These are phyloP conservation scores for Daldinia decipiens DNA, from an alignment of 495 filamentous ascomycete genomes.

Conservation along the genomic window DNA sequence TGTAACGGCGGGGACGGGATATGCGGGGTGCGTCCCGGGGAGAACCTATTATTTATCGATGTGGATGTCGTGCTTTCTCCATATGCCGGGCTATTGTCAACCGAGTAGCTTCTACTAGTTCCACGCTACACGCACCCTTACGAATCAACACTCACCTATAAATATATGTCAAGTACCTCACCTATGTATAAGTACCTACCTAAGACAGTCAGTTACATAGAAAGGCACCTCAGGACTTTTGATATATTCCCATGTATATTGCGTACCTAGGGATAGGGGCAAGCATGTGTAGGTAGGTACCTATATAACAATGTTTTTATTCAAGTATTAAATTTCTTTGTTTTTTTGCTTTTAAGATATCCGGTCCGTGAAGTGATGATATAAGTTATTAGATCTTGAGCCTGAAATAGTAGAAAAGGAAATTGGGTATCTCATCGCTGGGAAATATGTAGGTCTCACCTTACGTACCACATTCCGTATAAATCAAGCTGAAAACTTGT, in stretches of 20 bases:
- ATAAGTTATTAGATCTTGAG: neutral
- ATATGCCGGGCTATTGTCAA: conserved; percentile 27
- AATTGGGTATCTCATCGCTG: conserved; percentile 23
- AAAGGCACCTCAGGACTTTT: no score
- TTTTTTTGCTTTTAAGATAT: neutral
- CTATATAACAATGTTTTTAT: neutral
- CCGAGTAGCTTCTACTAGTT: conserved; percentile 31
- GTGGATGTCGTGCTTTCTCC: conserved; percentile 1
- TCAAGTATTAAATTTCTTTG: neutral
- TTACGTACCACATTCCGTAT: conserved; percentile 5
- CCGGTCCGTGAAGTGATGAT: neutral
- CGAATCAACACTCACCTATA: neutral
- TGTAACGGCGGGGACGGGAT: conserved; percentile 14
- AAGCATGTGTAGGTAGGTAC: no score
- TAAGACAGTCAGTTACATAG: neutral
- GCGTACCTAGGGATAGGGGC: no score
- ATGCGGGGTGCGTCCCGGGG: conserved; percentile 28
- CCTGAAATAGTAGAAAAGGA: neutral
- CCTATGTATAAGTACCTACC: no score
- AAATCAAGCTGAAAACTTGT: conserved; percentile 12
- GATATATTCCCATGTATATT: no score
- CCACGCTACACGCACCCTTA: conserved; percentile 13
- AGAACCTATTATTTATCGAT: conserved; percentile 1
- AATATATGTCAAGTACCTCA: no score
- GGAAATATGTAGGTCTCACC: conserved; percentile 23